Conservation (phyloP, 139 green algal species). For the Chlorella vulgaris region DNA sequence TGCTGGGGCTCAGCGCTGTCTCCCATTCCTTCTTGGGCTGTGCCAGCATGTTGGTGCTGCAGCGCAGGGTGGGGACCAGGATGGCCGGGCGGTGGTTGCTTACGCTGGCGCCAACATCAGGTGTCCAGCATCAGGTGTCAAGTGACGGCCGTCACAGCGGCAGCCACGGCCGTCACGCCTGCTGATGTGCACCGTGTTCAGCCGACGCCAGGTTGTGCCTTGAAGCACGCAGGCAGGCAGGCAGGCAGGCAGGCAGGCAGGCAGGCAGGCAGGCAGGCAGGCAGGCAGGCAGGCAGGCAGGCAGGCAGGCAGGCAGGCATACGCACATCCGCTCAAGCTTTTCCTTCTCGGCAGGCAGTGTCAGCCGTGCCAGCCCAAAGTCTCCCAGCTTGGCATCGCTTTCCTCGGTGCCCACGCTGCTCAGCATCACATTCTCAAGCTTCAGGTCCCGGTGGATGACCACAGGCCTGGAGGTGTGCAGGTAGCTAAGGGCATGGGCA, state of each 20-base stretch:
- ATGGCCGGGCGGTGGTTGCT: too few species aligned
- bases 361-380: constrained; percentile 55
- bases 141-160: too few species aligned
- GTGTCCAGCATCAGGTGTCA: too few species aligned
- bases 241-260: too few species aligned
- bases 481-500: constrained; percentile 71
- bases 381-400: constrained; percentile 54
- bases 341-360: background rate
- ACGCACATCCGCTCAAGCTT: background rate
- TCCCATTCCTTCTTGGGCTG: constrained; percentile 7
- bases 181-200: background rate
- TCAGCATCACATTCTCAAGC: constrained; percentile 66
- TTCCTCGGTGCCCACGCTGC: background rate
- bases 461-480: constrained; percentile 60
- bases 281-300: too few species aligned
- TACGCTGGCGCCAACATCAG: too few species aligned
- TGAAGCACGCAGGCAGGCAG: background rate
- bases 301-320: background rate
- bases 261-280: too few species aligned
- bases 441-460: constrained; percentile 88
- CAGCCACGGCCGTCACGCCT: too few species aligned
- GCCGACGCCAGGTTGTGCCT: background rate
- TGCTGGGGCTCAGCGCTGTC: background rate
- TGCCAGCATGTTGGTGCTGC: constrained; percentile 14
- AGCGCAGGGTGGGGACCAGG: background rate